These are phyloP conservation scores for Filobasidium wieringae DNA, from an alignment of 768 basidiomycete species.

Conservation along the genomic window DNA sequence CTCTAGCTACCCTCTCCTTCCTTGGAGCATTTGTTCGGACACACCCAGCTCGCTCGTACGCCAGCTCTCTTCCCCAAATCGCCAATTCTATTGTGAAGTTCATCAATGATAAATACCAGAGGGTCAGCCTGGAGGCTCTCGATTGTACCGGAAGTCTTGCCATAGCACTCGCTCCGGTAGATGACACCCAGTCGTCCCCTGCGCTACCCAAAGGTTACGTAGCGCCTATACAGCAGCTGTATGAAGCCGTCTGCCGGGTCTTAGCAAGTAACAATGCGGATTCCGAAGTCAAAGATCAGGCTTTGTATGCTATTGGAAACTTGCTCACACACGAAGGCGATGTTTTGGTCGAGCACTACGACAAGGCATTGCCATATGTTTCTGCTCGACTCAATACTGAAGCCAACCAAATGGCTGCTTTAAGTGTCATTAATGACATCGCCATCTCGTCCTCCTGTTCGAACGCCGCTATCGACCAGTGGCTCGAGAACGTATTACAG, in stretches of 20 bases:
- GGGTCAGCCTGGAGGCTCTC: slow-evolving; percentile 79
- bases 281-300: slow-evolving; percentile 70
- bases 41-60: slow-evolving; percentile 53
- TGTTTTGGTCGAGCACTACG: slow-evolving; percentile 43
- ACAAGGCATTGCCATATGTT: slow-evolving; percentile 30
- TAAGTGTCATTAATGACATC: slow-evolving; percentile 73
- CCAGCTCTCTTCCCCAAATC: slow-evolving; percentile 52
- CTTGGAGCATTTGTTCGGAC: slow-evolving; percentile 68
- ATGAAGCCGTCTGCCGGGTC: slow-evolving; percentile 58
- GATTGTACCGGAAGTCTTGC: slow-evolving; percentile 73
- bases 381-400: slow-evolving; percentile 37
- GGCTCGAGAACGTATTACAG: slow-evolving; percentile 70
- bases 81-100: slow-evolving; percentile 64
- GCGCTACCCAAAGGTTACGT: slow-evolving; percentile 21
- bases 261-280: slow-evolving; percentile 75
- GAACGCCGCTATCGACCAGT: slow-evolving; percentile 40
- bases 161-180: slow-evolving; percentile 59
- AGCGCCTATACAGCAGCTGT: slow-evolving; percentile 50
- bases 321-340: slow-evolving; percentile 80
- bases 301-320: slow-evolving; percentile 72
- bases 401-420: slow-evolving; percentile 40
- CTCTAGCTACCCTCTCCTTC: slow-evolving; percentile 75
- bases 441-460: slow-evolving; percentile 43
- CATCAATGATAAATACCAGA: slow-evolving; percentile 70
- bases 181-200: slow-evolving; percentile 28